These are phyloP conservation scores for Candida sanyaensis DNA, from an alignment of 1,139 yeast genomes.

Conservation along the genomic window DNA sequence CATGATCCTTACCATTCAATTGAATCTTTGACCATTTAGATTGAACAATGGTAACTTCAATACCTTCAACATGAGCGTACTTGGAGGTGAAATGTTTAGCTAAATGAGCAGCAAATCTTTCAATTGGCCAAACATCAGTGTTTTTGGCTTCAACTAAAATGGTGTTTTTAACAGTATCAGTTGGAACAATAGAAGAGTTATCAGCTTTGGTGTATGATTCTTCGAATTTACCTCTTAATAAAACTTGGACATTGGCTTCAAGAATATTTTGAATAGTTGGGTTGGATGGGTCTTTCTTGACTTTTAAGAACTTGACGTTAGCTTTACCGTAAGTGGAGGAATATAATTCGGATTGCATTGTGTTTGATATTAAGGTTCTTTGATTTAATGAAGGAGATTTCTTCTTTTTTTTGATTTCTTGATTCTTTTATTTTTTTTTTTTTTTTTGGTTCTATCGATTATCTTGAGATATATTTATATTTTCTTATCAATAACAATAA, in stretches of 20 bases:
- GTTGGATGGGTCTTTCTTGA: slow-evolving; percentile 70
- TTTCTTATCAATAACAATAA: not conserved
- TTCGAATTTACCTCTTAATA: slow-evolving; percentile 78
- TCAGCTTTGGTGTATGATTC: slow-evolving; percentile 83
- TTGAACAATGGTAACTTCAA: slow-evolving; percentile 68
- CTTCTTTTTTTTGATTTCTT: too few species aligned
- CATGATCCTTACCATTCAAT: slow-evolving; percentile 68
- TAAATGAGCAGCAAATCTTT: slow-evolving; percentile 82
- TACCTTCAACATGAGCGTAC: slow-evolving; percentile 73
- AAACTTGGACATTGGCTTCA: slow-evolving; percentile 78
- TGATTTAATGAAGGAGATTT: not conserved
- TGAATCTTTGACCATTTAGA: slow-evolving; percentile 73
- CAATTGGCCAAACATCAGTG: slow-evolving; percentile 85
- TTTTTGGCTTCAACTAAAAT: slow-evolving; percentile 79
- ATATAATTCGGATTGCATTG: slow-evolving; percentile 24
- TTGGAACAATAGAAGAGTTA: slow-evolving; percentile 85
- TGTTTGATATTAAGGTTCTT: slow-evolving; percentile 3
- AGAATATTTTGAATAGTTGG: slow-evolving; percentile 75
- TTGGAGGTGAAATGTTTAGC: slow-evolving; percentile 78
- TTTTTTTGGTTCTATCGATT: not conserved
- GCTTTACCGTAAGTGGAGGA: slow-evolving; percentile 83
- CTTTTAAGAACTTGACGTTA: slow-evolving; percentile 88
- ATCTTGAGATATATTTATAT: not conserved
- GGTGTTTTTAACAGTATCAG: slow-evolving; percentile 93
- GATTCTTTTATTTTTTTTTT: too few species aligned